These are phyloP conservation scores for Massariosphaeria phaeospora DNA, from an alignment of 495 filamentous ascomycete species.

Conservation along the genomic window DNA sequence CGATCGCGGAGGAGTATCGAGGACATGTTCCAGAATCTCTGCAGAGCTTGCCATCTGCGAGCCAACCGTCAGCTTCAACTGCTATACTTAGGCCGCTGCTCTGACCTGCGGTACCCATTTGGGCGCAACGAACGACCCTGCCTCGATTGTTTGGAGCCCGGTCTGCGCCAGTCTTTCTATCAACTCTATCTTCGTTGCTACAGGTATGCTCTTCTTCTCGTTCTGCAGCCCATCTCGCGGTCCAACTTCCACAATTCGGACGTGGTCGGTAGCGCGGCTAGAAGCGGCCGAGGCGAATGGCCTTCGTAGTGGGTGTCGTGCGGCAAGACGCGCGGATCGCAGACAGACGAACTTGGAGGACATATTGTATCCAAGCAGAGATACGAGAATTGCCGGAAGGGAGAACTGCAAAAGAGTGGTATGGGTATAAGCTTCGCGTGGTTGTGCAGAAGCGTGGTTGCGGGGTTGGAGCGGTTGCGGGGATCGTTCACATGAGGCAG, in stretches of 20 bases:
- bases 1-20: constrained; percentile 55
- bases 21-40: constrained; percentile 71
- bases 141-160: constrained; percentile 82
- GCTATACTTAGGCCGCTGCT: no score
- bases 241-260: constrained; percentile 82
- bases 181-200: constrained; percentile 80
- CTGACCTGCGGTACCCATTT: constrained; percentile 97
- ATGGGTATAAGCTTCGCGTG: neutral
- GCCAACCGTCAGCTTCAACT: constrained; percentile 6
- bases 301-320: constrained; percentile 27
- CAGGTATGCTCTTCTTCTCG: constrained; percentile 75
- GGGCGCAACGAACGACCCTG: constrained; percentile 88
- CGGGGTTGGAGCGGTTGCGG: neutral
- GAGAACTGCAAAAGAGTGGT: no score
- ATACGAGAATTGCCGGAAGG: neutral
- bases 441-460: neutral
- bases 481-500: neutral
- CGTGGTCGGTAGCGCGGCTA: constrained; percentile 42
- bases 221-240: constrained; percentile 95
- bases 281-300: constrained; percentile 20
- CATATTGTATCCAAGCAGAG: constrained; percentile 9
- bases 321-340: constrained; percentile 26
- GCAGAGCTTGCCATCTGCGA: constrained; percentile 84
- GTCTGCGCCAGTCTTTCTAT: constrained; percentile 76
- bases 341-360: constrained; percentile 20